phyloP scores from a whole-genome alignment of 208 protist species.

The Endotrypanum monterogeii region DNA sequence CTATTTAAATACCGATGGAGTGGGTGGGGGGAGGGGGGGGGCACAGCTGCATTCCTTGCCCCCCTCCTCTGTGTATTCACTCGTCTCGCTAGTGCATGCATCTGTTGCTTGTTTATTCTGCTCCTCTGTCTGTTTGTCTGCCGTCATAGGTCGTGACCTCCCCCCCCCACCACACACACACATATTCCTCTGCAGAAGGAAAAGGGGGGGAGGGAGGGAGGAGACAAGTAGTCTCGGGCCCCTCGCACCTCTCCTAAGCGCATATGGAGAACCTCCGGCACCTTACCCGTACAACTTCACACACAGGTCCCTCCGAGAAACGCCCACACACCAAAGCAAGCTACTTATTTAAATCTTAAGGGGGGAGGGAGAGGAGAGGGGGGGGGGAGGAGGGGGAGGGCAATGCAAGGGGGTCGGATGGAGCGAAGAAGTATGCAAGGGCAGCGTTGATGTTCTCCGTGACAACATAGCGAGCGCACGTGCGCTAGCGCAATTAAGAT shows the following conservation, averaged over 20 bases:
- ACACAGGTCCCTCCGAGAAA: constrained; percentile 5
- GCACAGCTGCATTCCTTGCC: constrained; percentile 8
- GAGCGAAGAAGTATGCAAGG: neutral
- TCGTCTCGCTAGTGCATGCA: neutral
- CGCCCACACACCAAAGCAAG: neutral
- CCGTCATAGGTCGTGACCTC: too few relatives aligned
- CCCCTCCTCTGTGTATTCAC: too few relatives aligned
- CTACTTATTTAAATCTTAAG: neutral
- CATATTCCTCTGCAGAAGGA: too few relatives aligned
- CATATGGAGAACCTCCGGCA: neutral
- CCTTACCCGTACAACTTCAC: neutral
- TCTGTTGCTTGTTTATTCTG: neutral
- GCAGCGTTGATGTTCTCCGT: neutral
- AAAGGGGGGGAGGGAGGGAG: neutral
- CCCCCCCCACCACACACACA: neutral
- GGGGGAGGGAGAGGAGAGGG: neutral
- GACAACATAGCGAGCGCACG: neutral
- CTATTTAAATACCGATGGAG: too few relatives aligned
- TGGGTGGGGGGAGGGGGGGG: too few relatives aligned
- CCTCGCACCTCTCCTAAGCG: neutral
- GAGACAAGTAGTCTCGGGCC: neutral
- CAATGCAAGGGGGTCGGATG: neutral
- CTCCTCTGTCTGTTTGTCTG: too few relatives aligned
- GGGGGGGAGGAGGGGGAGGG: constrained; percentile 7
- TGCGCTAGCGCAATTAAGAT: neutral